Evolutionary conservation across 164 flowering plant genomes (phyloP), one percentile per base, ranked within the genome.

Genomic region (Protea cynaroides): DNA sequence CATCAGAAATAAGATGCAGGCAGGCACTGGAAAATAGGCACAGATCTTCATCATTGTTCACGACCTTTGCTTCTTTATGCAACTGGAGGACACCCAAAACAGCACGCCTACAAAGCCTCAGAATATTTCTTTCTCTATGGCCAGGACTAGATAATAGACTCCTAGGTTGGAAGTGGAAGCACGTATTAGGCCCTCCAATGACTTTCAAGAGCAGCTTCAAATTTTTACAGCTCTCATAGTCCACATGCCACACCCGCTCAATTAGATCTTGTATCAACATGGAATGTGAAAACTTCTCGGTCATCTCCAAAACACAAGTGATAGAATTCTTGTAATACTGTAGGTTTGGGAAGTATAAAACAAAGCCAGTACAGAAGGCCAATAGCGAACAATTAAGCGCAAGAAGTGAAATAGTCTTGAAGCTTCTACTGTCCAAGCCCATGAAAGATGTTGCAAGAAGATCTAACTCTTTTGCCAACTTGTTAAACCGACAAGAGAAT

Each of bases 311-410:
- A 61, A 54, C 59, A 34, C 22, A 49, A 34, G 21, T n/a, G 15
- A 12, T 51, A 58, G 52, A 58, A 61, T 23, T 69, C 61, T 70
- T 69, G 69, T 56, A 23, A 38, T 36, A 19, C 19, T 64, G 65
- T 14, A 74, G 29, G 8, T 65, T 49, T 37, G 81, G 80, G 70
- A 72, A 63, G 40, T 55, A 75, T 56, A 74, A 65, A 50, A 75
- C 71, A 69, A 81, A 82, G 46, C 81, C 80, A 52, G 81, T 63
- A 70, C 70, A 65, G 58, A 92, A 88, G 40, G 96, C 95, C 75
- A 92, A 68, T 3, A 88, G 14, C 4, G 91, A 86, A 77, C 87
- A 88, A 73, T 74, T 71, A 7, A 88, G 66, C 38, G 92, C 89
- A 72, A 84, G 79, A 21, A 76, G 62, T 18, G 90, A 83, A 63